Evolutionary conservation across 1,139 yeast species (phyloP).

Genomic region (Blastobotrys illinoisensis): DNA sequence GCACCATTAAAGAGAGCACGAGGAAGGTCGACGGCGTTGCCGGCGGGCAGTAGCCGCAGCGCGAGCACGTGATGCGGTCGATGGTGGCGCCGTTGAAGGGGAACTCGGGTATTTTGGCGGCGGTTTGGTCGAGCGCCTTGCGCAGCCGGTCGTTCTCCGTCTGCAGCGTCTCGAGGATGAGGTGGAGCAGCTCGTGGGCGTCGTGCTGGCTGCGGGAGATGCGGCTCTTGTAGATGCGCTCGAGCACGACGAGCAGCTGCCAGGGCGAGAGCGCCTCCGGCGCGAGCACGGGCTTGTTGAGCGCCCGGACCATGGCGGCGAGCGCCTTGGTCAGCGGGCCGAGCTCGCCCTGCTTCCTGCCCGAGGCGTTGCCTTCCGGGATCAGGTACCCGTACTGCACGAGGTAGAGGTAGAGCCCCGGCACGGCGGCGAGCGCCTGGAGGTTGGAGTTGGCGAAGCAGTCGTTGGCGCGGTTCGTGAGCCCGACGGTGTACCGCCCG

Average conservation of each 20-base stretch:
- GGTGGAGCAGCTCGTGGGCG: constrained; percentile 85
- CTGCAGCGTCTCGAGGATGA: constrained; percentile 72
- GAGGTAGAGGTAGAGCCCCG: constrained; percentile 58
- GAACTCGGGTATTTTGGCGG: constrained; percentile 44
- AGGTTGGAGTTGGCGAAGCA: constrained; percentile 91
- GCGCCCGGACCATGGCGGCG: constrained; percentile 46
- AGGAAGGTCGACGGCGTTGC: constrained; percentile 58
- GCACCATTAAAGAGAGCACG: constrained; percentile 71
- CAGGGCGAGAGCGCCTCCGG: constrained; percentile 64
- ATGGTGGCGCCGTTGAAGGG: constrained; percentile 69
- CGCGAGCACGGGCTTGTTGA: constrained; percentile 58
- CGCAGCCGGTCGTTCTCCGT: constrained; percentile 51
- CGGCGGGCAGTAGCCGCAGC: constrained; percentile 59
- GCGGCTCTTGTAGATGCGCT: constrained; percentile 67
- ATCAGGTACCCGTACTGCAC: constrained; percentile 24
- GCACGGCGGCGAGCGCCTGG: constrained; percentile 74
- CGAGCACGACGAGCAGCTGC: constrained; percentile 70
- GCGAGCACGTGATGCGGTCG: constrained; percentile 63
- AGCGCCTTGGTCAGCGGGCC: constrained; percentile 37
- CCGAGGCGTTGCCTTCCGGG: constrained; percentile 14
- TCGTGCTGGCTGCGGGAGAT: constrained; percentile 85
- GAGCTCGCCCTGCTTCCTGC: constrained; percentile 3
- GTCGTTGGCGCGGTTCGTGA: constrained; percentile 75
- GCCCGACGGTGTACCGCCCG: constrained; percentile 61
- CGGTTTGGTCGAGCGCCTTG: constrained; percentile 24